Evolutionary conservation across 768 basidiomycete genomes (phyloP).

Genomic region (Hericium rajendrae): DNA sequence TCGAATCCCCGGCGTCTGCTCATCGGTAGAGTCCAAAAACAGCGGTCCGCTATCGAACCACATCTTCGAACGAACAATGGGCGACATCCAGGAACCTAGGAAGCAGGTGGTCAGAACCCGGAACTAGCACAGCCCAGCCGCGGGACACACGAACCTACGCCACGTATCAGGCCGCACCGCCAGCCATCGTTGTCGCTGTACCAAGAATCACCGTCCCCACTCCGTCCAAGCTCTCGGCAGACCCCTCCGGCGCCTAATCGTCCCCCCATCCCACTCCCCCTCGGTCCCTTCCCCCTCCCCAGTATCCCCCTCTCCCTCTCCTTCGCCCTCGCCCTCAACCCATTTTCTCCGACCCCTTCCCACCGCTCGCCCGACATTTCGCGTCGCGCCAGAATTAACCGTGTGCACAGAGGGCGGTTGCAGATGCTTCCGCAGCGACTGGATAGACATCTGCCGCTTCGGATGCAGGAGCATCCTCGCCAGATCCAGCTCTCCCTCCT

Average conservation of each 20-base stretch:
- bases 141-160: too few relatives aligned
- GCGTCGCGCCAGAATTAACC: background rate
- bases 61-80: too few relatives aligned
- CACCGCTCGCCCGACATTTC: too few relatives aligned
- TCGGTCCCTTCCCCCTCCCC: background rate
- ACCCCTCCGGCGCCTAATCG: background rate
- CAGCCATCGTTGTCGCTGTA: too few relatives aligned
- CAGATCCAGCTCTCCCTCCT: conserved; percentile 50
- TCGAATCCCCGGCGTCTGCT: too few relatives aligned
- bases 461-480: conserved; percentile 60
- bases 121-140: too few relatives aligned
- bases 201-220: background rate
- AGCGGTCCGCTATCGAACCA: too few relatives aligned
- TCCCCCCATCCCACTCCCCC: background rate
- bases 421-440: conserved; percentile 59
- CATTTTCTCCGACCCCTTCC: too few relatives aligned
- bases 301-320: background rate
- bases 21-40: too few relatives aligned
- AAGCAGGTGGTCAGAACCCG: too few relatives aligned
- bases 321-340: background rate
- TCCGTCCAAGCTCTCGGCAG: background rate
- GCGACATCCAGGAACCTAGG: too few relatives aligned
- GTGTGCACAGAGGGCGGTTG: conserved; percentile 13
- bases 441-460: conserved; percentile 61
- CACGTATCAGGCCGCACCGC: too few relatives aligned